phyloP scores from a whole-genome alignment of 2,329 filamentous ascomycete genomes.

The Akanthomyces dipterigenus region DNA sequence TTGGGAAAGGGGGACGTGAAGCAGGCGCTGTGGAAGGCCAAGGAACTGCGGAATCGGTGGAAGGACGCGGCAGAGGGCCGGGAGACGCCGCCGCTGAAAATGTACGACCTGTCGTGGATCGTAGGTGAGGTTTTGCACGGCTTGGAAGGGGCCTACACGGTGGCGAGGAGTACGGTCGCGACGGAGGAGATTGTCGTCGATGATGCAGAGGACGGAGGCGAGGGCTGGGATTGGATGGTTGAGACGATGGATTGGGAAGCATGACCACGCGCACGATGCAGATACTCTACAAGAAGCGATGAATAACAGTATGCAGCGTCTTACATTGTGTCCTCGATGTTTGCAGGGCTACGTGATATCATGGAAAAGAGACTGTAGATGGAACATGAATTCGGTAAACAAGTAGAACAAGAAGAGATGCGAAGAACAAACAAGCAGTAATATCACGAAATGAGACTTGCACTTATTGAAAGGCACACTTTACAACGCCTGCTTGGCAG shows the following conservation, averaged over 20 bases:
- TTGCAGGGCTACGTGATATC: too few species aligned
- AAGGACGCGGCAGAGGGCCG: slow-evolving; percentile 54
- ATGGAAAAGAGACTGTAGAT: too few species aligned
- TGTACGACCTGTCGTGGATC: slow-evolving; percentile 57
- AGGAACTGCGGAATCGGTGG: slow-evolving; percentile 66
- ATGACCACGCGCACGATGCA: not conserved
- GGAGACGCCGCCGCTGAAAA: slow-evolving; percentile 39
- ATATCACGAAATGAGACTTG: too few species aligned
- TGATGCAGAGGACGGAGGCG: slow-evolving; percentile 16
- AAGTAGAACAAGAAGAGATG: too few species aligned
- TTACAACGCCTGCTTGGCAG: too few species aligned
- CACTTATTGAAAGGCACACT: too few species aligned
- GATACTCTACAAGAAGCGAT: too few species aligned
- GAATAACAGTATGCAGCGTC: too few species aligned
- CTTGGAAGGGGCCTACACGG: slow-evolving; percentile 49
- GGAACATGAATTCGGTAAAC: too few species aligned
- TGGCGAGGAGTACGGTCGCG: slow-evolving; percentile 42
- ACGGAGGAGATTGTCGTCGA: slow-evolving; percentile 1
- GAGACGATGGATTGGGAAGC: slow-evolving; percentile 56
- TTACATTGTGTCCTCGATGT: too few species aligned
- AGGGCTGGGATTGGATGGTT: slow-evolving; percentile 50
- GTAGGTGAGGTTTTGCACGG: slow-evolving; percentile 50
- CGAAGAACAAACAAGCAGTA: too few species aligned
- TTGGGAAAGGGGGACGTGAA: slow-evolving; percentile 50
- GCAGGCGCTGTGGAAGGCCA: slow-evolving; percentile 56